These are phyloP conservation scores for Scheffersomyces stipitis DNA, from an alignment of 805 yeast genomes.

Conservation along the genomic window DNA sequence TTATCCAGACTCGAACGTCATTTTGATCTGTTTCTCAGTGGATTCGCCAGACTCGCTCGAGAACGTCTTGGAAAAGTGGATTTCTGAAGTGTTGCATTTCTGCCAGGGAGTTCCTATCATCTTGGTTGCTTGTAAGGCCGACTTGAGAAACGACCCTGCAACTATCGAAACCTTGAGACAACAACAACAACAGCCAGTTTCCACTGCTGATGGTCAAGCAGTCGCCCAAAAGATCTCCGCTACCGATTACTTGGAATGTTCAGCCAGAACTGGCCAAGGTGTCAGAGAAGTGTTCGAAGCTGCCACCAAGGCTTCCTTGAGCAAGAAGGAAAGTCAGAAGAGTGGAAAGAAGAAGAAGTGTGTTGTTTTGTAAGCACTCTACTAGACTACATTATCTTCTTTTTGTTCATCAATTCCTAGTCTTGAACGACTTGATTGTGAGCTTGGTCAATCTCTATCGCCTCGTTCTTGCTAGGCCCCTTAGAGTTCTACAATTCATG, in stretches of 20 bases:
- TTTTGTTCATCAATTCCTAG: too few species aligned
- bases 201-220: constrained; percentile 25
- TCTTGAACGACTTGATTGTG: too few species aligned
- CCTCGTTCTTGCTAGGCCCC: too few species aligned
- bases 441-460: too few species aligned
- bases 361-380: constrained; percentile 25
- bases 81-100: constrained; percentile 40
- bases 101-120: constrained; percentile 37
- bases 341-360: constrained; percentile 32
- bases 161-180: constrained; percentile 27
- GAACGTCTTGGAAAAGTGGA: constrained; percentile 40
- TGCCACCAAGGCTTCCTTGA: constrained; percentile 31
- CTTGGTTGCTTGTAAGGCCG: constrained; percentile 39
- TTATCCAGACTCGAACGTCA: constrained; percentile 38
- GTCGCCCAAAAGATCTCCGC: constrained; percentile 30
- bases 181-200: constrained; percentile 21
- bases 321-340: constrained; percentile 27
- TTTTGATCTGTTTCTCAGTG: constrained; percentile 39
- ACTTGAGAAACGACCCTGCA: constrained; percentile 27
- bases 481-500: too few species aligned
- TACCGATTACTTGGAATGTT: constrained; percentile 35
- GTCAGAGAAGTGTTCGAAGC: constrained; percentile 30
- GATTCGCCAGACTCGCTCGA: constrained; percentile 32
- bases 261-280: constrained; percentile 33
- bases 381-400: too few species aligned